Evolutionary conservation across 2,329 filamentous ascomycete species (phyloP).

Genomic region (Colletotrichum simmondsii): DNA sequence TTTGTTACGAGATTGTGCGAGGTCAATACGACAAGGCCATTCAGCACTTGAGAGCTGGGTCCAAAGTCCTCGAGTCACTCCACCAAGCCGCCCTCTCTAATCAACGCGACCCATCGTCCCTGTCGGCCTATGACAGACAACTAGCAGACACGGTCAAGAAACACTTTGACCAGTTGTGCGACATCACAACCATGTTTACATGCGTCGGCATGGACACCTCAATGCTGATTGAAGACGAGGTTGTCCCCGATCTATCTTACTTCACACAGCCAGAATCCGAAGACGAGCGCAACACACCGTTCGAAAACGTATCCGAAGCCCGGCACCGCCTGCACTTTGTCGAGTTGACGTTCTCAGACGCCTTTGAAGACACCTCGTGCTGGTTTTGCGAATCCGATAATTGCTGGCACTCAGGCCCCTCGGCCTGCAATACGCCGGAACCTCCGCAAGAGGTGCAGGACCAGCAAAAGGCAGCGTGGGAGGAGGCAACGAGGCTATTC

Average conservation of each 20-base stretch:
- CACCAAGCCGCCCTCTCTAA: slow-evolving; percentile 10
- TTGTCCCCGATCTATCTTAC: slow-evolving; percentile 23
- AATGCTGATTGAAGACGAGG: slow-evolving; percentile 12
- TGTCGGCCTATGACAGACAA: neutral
- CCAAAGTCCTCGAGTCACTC: slow-evolving; percentile 21
- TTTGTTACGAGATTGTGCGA: slow-evolving; percentile 23
- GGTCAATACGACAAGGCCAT: slow-evolving; percentile 23
- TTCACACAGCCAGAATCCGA: neutral
- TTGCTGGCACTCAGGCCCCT: neutral
- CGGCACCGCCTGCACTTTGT: slow-evolving; percentile 5
- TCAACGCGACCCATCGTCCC: neutral
- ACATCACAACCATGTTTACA: slow-evolving; percentile 19
- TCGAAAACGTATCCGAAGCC: slow-evolving; percentile 16
- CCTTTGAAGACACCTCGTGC: slow-evolving; percentile 5
- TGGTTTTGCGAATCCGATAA: neutral
- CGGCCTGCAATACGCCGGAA: neutral
- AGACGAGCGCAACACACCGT: neutral
- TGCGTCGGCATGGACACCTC: slow-evolving; percentile 27
- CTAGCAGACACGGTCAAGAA: slow-evolving; percentile 17
- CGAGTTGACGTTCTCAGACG: slow-evolving; percentile 3
- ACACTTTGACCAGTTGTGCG: slow-evolving; percentile 23
- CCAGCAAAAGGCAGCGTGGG: neutral
- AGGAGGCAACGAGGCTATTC: neutral
- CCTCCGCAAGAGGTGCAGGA: neutral
- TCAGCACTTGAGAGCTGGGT: slow-evolving; percentile 11